Evolutionary conservation across 257 asterid species (phyloP), one percentile per base, ranked within the genome.

Genomic region (Nicotiana tomentosiformis): DNA sequence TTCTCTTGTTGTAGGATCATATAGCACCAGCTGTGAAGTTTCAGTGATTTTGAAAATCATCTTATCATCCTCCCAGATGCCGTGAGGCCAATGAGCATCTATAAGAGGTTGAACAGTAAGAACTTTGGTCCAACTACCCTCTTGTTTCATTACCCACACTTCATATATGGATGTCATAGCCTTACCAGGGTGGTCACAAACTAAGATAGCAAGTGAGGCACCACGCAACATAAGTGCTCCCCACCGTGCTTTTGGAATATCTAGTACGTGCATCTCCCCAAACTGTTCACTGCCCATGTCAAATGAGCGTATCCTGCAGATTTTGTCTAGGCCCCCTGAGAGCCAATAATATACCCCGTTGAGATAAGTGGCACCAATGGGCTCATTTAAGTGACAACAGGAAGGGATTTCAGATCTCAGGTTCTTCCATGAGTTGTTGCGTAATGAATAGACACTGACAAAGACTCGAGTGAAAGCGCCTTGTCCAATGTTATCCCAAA

Each of bases 271-370:
- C 39, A 74, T 46, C 79, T 74, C 79, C 62, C 39, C 61, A 46
- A 72, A 72, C 16, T 14, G 39, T 49, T 72, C 23, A 3, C 61
- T 46, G 20, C 15, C 37, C 60, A 72, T 72, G n/a, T 72, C 79
- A 72, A 72, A 72, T 14, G 79, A 20, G 35, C 61, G 15, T 20
- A 72, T 46, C n/a, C 39, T 30, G 20, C 15, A 46, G 79, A 46
- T 23, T 11, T 72, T 11, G 33, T 23, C 60, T 72, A 23, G 37
- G 57, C 37, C 12, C 3, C 37, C n/a, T 20, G 23, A 43, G 58
- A 72, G 60, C 79, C 79, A 46, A 46, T 72, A 72, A 72, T 72
- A 46, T 20, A 72, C 39, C 35, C 79, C 79, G 7, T 46, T 72
- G 60, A 72, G 23, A 72, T 72, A 29, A n/a, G 61, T 72, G 57